Base-by-base conservation (phyloP, 345 rosid species). In the Rhizophora mangle region DNA sequence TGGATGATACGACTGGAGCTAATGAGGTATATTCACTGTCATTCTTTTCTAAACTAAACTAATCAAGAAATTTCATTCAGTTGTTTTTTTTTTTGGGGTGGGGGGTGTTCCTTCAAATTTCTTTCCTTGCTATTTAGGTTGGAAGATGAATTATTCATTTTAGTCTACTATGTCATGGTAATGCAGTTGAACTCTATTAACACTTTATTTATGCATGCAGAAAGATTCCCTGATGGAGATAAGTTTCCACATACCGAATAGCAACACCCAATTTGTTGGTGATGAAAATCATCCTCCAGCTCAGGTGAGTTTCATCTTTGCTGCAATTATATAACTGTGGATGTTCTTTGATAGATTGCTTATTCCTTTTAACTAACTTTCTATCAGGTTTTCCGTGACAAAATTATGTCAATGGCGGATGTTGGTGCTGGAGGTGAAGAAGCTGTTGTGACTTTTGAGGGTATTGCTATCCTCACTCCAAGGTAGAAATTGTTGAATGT, bases 191-290 rank as follows among this genome's bases (percentile, higher is more conserved):
- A 3, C 49, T 11, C 58, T 71, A 9, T 64, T 27, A 49, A 6
- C 60, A 9, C 62, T 70, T 43, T 52, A 13, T 26, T 46, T 47
- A 21, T 72, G 43, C 49, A 62, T 78, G 27, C 91, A 95, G 97
- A 95, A 95, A 83, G 99, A 95, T 77, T 90, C 96, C 3, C 29
- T 95, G 85, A 95, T 90, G 98, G 98, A 95, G 85, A 86, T 92
- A 69, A 88, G 96, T 83, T 95, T 92, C 79, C 96, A 92, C 60
- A 75, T 95, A 67, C 99, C 99, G 57, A 92, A 82, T 76, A 74
- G 89, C 77, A 95, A 90, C 76, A 90, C 97, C 29, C 96, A 90
- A 76, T 90, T 85, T 68, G 88, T 92, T 79, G 99, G 99, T 72
- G 98, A 92, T 79, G 97, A 95, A 85, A 87, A 79, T 71, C 91